Base-by-base conservation (phyloP, 305 asterid species). In the Fraxinus latifolia region DNA sequence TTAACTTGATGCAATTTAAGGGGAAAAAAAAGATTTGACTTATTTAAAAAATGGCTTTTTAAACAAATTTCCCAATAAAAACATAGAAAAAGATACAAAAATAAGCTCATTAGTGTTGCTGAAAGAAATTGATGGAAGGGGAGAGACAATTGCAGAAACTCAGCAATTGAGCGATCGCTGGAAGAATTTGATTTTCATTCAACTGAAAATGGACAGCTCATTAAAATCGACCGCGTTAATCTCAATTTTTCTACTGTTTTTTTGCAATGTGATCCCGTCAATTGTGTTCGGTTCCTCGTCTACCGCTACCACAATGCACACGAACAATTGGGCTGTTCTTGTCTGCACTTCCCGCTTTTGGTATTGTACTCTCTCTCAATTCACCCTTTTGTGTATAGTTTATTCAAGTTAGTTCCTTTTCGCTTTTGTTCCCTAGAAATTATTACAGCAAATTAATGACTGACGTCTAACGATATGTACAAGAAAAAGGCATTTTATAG, bases 261-360 rank as follows among this genome's bases (percentile, higher is more conserved):
- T 88, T 78, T 79, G 78, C 89, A 34, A 78, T 67, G 88, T 86
- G 70, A 79, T 87, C 79, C 83, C 83, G 23, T 90, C 92, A 29
- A 76, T 7, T 83, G 88, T 89, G n/a, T 81, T 80, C 79, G 74
- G 76, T 74, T 84, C 87, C 50, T 84, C 84, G 74, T 86, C 90
- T 74, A 80, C 85, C 80, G 72, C 85, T 74, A 85, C 94, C 83
- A 89, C 94, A 19, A 93, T 89, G 97, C 98, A 92, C 88, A 95
- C 99, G 37, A 95, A 95, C 87, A 94, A 94, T 50, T 95, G 97
- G 98, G 99, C 98, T 7, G 89, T 95, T 33, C 91, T 94, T 82
- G 98, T 96, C 74, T 94, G 99, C 83, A 94, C 99, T 81, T 94
- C 98, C 72, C 95, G 98, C 80, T 96, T 96, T 90, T 93, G 99